Evolutionary conservation across 1,284 basidiomycete species (phyloP).

Genomic region (Microbotryomycetes sp.): DNA sequence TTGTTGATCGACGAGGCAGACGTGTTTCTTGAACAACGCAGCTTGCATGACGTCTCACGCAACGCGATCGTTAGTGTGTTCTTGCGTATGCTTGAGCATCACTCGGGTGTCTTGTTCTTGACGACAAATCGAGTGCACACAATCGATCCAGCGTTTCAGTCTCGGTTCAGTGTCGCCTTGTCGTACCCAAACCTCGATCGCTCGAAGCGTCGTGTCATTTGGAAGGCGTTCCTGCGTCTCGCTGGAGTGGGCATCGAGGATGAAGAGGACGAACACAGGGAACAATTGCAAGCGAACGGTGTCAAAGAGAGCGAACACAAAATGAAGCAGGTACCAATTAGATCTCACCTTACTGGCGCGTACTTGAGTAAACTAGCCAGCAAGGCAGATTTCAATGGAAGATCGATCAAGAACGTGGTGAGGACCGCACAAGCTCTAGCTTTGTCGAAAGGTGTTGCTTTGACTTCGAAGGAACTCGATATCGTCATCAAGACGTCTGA

Average conservation of each 20-base stretch:
- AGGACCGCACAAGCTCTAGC: slow-evolving; percentile 57
- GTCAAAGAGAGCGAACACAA: background rate
- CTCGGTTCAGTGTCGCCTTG: slow-evolving; percentile 38
- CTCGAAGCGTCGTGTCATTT: slow-evolving; percentile 12
- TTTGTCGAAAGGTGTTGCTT: slow-evolving; percentile 47
- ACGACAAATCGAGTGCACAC: slow-evolving; percentile 54
- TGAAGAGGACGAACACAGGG: background rate
- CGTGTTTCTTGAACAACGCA: slow-evolving; percentile 26
- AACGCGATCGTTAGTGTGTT: slow-evolving; percentile 55
- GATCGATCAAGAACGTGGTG: slow-evolving; percentile 60
- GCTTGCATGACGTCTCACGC: slow-evolving; percentile 33
- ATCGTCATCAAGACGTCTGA: slow-evolving; percentile 57
- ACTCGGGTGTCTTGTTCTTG: slow-evolving; percentile 59
- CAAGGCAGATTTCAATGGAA: slow-evolving; percentile 15
- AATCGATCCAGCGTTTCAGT: slow-evolving; percentile 60
- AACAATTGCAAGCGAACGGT: background rate
- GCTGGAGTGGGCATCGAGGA: slow-evolving; percentile 13
- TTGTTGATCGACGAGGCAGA: slow-evolving; percentile 34
- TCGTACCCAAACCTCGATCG: slow-evolving; percentile 21
- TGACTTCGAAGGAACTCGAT: slow-evolving; percentile 50
- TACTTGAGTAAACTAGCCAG: slow-evolving; percentile 7
- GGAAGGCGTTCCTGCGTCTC: slow-evolving; percentile 14
- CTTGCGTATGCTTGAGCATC: slow-evolving; percentile 53
- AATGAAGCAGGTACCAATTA: background rate
- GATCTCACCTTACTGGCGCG: background rate